Evolutionary conservation across 2,329 filamentous ascomycete genomes (phyloP), one percentile per base, ranked within the genome.

Genomic region (Metarhizium anisopliae): DNA sequence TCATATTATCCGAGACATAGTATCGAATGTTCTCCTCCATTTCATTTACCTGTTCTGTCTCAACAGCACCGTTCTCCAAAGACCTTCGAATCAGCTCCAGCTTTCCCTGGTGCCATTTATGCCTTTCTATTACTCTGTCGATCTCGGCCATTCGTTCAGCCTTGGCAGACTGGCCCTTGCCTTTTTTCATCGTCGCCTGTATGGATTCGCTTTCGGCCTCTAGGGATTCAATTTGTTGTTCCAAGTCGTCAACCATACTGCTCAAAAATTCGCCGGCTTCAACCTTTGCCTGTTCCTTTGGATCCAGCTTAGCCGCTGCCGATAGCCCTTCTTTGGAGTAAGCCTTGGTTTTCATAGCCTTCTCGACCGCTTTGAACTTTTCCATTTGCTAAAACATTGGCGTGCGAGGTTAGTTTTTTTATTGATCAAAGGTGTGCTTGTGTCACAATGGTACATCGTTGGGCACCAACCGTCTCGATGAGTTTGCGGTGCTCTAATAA

Each of bases 341-440:
- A 59, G 94, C 94, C 74, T 99, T 99, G 56, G 94, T 99, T 80
- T 99, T 99, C 94, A 99, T 97, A 67, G 96, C 94, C 79, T 99
- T 99, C 74, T 99, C 94, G 54, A 99, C 94, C n/a, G 92, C 93
- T 77, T 99, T 99, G 83, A 99, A 99, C 67, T 90, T 91, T 76
- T 99, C 94, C 94, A 99, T 99, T 89, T 93, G 87, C 90, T 94
- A 75, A 40, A 71, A 65, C 14, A 38, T 29, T 11, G 51, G 51
- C 40, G 29, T 36, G 14, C 32, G 47, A 54, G 40, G 38, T 25
- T 18, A 42, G 47, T 51, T 4, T 20, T 45, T 18, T 20, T 10
- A 20, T 45, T 16, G 18, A 18, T 8, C 6, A 20, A 11, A 25
- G 7, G 40, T 32, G 25, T 7, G 18, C 7, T 35, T 11, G 8